Evolutionary conservation across 177 flowering plant genomes (phyloP).

Genomic region (Vitis hybrid): DNA sequence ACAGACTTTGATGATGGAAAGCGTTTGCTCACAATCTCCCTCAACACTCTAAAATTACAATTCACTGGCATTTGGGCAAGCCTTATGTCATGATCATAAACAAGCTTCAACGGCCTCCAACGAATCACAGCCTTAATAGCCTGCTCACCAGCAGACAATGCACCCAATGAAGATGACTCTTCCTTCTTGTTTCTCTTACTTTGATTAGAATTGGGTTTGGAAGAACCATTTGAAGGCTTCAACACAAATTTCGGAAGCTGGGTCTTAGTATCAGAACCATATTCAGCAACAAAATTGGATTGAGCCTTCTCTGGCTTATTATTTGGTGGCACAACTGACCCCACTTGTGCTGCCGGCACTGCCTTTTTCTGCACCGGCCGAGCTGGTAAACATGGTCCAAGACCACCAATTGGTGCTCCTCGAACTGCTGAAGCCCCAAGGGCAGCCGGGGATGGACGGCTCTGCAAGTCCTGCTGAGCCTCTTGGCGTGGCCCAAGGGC

Average conservation of each 20-base stretch:
- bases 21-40: constrained; percentile 74
- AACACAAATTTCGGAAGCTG: constrained; percentile 48
- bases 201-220: constrained; percentile 22
- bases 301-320: constrained; percentile 55
- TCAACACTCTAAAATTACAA: constrained; percentile 69
- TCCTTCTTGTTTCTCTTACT: constrained; percentile 35
- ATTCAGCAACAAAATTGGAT: constrained; percentile 27
- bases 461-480: constrained; percentile 83
- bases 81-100: constrained; percentile 95
- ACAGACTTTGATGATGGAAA: constrained; percentile 88
- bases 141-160: constrained; percentile 21
- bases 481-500: constrained; percentile 76
- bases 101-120: constrained; percentile 84
- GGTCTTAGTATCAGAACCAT: constrained; percentile 44
- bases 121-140: constrained; percentile 20
- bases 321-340: constrained; percentile 20
- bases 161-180: constrained; percentile 14
- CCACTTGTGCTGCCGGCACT: constrained; percentile 22
- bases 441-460: constrained; percentile 96
- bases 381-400: constrained; percentile 91
- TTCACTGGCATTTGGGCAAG: constrained; percentile 85
- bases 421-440: constrained; percentile 96
- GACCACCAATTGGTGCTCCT: constrained; percentile 87
- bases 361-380: constrained; percentile 75
- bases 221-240: constrained; percentile 54